These are phyloP conservation scores for Fusarium burgessii DNA, from an alignment of 2,329 filamentous ascomycete genomes.

Conservation along the genomic window DNA sequence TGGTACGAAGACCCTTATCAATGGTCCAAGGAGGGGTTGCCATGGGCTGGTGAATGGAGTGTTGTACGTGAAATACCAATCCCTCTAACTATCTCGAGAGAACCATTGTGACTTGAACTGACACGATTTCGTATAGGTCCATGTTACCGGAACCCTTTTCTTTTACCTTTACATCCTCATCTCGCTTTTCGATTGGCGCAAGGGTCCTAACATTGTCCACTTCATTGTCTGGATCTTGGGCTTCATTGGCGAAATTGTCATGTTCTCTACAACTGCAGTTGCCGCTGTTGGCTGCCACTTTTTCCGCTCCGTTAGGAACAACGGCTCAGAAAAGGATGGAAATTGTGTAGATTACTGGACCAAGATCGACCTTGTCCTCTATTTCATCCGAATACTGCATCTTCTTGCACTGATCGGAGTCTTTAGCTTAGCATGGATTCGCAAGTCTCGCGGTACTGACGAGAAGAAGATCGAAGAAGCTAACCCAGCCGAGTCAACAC, in stretches of 20 bases:
- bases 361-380: conserved; percentile 72
- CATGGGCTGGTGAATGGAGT: conserved; percentile 82
- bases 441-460: conserved; percentile 55
- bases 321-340: conserved; percentile 44
- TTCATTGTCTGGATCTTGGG: conserved; percentile 82
- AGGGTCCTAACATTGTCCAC: conserved; percentile 84
- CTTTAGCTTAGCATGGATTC: conserved; percentile 57
- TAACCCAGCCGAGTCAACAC: conserved; percentile 68
- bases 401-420: conserved; percentile 69
- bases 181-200: conserved; percentile 84
- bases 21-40: conserved; percentile 59
- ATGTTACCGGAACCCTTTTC: conserved; percentile 86
- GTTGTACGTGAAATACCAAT: conserved; percentile 68
- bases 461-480: conserved; percentile 55
- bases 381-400: conserved; percentile 75
- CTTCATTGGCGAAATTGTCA: conserved; percentile 76
- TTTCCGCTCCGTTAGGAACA: conserved; percentile 56
- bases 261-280: conserved; percentile 76
- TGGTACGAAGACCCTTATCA: conserved; percentile 54
- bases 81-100: conserved; percentile 2
- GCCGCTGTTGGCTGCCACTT: conserved; percentile 77
- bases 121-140: conserved; percentile 70
- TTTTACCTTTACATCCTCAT: conserved; percentile 88
- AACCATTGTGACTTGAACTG: conserved; percentile 31
- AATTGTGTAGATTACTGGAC: conserved; percentile 56